Conservation (phyloP, 176 grass and related monocot genomes). For the Oryza longistaminata region DNA sequence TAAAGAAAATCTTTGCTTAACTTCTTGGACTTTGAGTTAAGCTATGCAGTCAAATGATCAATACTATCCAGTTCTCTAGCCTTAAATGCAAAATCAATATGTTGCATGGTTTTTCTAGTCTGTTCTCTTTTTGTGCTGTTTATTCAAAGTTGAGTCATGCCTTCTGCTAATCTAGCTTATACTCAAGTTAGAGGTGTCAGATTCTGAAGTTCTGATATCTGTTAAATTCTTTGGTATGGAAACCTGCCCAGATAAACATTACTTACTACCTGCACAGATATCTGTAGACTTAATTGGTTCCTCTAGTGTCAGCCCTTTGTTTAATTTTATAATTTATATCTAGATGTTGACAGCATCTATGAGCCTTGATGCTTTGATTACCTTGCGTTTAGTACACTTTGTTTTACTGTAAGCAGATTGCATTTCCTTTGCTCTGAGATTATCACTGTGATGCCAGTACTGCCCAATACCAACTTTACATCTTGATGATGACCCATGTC, state of each 20-base stretch:
- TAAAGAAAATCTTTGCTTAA: background rate
- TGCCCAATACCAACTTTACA: slow-evolving; percentile 6
- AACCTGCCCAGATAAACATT: background rate
- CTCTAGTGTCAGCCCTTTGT: background rate
- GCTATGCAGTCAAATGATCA: background rate
- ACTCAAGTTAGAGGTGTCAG: background rate
- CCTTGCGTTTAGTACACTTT: background rate
- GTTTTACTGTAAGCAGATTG: background rate
- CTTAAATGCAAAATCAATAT: background rate
- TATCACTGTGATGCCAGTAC: background rate
- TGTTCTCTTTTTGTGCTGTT: background rate
- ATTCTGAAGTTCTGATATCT: slow-evolving; percentile 10
- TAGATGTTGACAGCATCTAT: background rate
- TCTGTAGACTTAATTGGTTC: background rate
- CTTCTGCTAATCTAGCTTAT: background rate
- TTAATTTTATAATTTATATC: background rate
- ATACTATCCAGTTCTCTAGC: background rate
- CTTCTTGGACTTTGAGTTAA: background rate
- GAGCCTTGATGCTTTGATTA: background rate
- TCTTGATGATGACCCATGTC: background rate
- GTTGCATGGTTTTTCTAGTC: background rate
- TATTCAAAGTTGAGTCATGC: background rate
- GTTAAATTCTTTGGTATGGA: background rate
- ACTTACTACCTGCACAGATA: background rate
- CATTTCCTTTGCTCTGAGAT: slow-evolving; percentile 9